phyloP scores from a whole-genome alignment of 2,329 filamentous ascomycete species.

The Phialophora chinensis region DNA sequence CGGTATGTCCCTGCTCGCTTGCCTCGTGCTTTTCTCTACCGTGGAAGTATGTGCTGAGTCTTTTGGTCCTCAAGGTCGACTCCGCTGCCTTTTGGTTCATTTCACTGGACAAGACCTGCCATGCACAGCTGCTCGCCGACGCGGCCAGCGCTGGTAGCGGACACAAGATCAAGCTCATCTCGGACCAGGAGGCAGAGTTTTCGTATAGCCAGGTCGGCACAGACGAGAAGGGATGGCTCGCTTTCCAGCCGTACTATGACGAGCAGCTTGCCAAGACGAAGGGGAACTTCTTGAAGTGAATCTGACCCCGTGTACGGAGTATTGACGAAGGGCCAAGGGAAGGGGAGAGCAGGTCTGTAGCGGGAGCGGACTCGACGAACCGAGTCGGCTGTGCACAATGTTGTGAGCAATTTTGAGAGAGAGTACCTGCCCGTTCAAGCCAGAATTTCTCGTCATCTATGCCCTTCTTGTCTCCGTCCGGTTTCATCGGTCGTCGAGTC shows the following conservation, averaged over 20 bases:
- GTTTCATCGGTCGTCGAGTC: background rate
- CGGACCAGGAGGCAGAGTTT: slow-evolving; percentile 40
- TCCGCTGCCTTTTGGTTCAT: slow-evolving; percentile 62
- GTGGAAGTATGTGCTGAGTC: background rate
- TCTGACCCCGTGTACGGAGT: background rate
- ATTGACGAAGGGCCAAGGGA: background rate
- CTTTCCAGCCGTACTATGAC: slow-evolving; percentile 62
- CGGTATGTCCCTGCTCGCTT: slow-evolving; percentile 32
- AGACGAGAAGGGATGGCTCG: slow-evolving; percentile 60
- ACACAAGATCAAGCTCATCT: slow-evolving; percentile 40
- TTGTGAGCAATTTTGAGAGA: background rate
- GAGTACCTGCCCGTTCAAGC: background rate
- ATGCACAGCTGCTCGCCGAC: slow-evolving; percentile 50
- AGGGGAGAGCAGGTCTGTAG: background rate
- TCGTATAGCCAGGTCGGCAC: slow-evolving; percentile 39
- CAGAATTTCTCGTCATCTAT: background rate
- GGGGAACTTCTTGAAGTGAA: slow-evolving; percentile 54
- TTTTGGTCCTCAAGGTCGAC: slow-evolving; percentile 48
- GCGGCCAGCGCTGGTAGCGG: slow-evolving; percentile 49
- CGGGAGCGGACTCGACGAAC: background rate
- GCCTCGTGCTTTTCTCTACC: background rate
- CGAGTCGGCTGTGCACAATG: background rate
- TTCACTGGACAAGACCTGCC: slow-evolving; percentile 51
- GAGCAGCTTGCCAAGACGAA: slow-evolving; percentile 59
- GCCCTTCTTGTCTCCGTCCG: background rate